Conservation (phyloP, 1,284 basidiomycete genomes). For the Cutaneotrichosporon cutaneum region DNA sequence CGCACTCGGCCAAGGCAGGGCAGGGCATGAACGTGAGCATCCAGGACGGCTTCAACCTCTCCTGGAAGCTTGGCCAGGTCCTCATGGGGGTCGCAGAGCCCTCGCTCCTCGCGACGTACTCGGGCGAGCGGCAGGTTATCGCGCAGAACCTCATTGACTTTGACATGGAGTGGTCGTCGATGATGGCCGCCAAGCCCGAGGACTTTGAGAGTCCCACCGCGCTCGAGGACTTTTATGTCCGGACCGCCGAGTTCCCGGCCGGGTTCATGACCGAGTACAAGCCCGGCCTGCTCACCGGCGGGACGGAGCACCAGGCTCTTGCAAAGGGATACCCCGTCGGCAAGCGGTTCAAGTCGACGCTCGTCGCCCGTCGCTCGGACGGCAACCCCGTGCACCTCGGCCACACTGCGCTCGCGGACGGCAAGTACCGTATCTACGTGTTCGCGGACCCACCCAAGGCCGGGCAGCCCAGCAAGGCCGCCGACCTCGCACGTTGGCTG, state of each 20-base stretch:
- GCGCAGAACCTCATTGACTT: slow-evolving; percentile 70
- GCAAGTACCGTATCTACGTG: slow-evolving; percentile 18
- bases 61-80: slow-evolving; percentile 56
- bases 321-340: slow-evolving; percentile 15
- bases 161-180: slow-evolving; percentile 68
- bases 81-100: slow-evolving; percentile 64
- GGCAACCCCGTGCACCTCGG: slow-evolving; percentile 11
- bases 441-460: slow-evolving; percentile 15
- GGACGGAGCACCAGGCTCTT: slow-evolving; percentile 5
- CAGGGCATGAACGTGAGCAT: slow-evolving; percentile 47
- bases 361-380: slow-evolving; percentile 48
- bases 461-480: not conserved
- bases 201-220: slow-evolving; percentile 12
- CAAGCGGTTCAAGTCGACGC: slow-evolving; percentile 25
- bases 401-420: slow-evolving; percentile 16
- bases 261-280: slow-evolving; percentile 20
- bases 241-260: slow-evolving; percentile 32
- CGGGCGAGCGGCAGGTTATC: slow-evolving; percentile 26
- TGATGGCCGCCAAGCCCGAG: slow-evolving; percentile 59
- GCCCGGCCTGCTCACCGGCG: slow-evolving; percentile 8
- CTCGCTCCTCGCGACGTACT: slow-evolving; percentile 63
- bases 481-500: slow-evolving; percentile 9
- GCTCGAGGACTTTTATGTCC: slow-evolving; percentile 52
- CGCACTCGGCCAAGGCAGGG: slow-evolving; percentile 42
- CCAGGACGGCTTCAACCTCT: slow-evolving; percentile 47